Base-by-base conservation (phyloP, 2,329 filamentous ascomycete species). In the Fusarium caatingaense region DNA sequence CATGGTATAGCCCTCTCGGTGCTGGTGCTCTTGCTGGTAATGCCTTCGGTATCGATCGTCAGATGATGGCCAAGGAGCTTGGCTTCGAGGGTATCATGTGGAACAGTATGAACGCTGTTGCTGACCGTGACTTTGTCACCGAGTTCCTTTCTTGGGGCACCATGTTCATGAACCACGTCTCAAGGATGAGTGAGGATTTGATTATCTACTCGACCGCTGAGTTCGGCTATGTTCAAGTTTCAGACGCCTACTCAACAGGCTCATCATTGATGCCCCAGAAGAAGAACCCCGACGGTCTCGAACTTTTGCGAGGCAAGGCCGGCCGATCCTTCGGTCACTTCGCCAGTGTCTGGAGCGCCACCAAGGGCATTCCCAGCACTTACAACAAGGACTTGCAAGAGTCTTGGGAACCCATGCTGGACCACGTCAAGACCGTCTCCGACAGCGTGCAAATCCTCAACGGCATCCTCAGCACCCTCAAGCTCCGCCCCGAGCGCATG, bases 351-450 rank as follows among this genome's bases (percentile, higher is more conserved):
- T 44, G 15, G 21, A 44, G 47, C 6, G 47, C 21, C 4, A 32
- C 11, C 8, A 37, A 32, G 30, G 23, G 47, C 8, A 18, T 18
- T 13, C 23, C 30, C 18, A 50, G 21, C 18, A 32, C 15, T 25
- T 94, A 94, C 82, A 93, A 93, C 83, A 93, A 93, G 78, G 91
- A 94, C 77, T 78, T 93, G 45, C 92, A 94, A 78, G 92, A 94
- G 79, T 89, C 88, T 42, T 90, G 92, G 65, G 90, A 93, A 81
- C 91, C 92, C 11, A 86, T 94, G 79, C 85, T 94, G 60, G 91
- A 94, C 79, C 88, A 90, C 75, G 87, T 92, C 79, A 90, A 92
- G 82, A 93, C 91, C 48, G 84, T 93, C 60, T 86, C 85, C 61
- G 91, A 93, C 80, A 92, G 89, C 75, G 85, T 93, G 46, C 88